Evolutionary conservation across 306 rosid genomes (phyloP).

Genomic region (Cicer judaicum): DNA sequence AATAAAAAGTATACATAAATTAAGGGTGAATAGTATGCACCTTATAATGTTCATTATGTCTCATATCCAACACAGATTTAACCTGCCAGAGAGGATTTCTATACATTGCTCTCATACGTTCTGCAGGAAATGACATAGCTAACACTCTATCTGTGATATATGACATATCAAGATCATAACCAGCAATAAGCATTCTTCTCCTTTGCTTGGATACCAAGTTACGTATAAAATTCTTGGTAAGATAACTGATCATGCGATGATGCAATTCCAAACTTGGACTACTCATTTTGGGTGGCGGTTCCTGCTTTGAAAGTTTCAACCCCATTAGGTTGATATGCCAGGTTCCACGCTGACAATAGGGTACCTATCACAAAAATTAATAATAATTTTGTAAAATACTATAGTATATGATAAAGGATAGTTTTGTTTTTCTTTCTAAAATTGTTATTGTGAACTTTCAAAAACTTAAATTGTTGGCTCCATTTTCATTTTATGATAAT

Average conservation of each 20-base stretch:
- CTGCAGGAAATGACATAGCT: constrained; percentile 97
- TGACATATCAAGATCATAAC: constrained; percentile 99
- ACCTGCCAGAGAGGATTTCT: constrained; percentile 99
- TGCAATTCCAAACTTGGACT: constrained; percentile 50
- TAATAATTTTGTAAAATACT: constrained; percentile 21
- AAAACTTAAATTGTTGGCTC: not conserved
- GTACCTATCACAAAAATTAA: constrained; percentile 45
- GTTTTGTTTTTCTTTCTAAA: not conserved
- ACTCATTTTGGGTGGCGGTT: constrained; percentile 49
- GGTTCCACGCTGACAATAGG: constrained; percentile 40
- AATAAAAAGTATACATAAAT: not conserved
- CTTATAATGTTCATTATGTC: constrained; percentile 84
- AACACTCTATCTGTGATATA: constrained; percentile 80
- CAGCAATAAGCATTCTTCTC: constrained; percentile 87
- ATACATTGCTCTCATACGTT: constrained; percentile 88
- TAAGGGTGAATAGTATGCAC: constrained; percentile 41
- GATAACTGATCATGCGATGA: constrained; percentile 66
- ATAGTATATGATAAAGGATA: not conserved
- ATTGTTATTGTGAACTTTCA: not conserved
- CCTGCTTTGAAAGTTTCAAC: constrained; percentile 60
- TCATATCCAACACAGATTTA: constrained; percentile 88
- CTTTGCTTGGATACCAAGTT: constrained; percentile 91
- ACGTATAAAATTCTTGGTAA: constrained; percentile 71
- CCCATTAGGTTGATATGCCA: constrained; percentile 69
- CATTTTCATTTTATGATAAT: not conserved